Evolutionary conservation across 176 grass and related monocot genomes (phyloP).

Genomic region (Juncus inflexus): DNA sequence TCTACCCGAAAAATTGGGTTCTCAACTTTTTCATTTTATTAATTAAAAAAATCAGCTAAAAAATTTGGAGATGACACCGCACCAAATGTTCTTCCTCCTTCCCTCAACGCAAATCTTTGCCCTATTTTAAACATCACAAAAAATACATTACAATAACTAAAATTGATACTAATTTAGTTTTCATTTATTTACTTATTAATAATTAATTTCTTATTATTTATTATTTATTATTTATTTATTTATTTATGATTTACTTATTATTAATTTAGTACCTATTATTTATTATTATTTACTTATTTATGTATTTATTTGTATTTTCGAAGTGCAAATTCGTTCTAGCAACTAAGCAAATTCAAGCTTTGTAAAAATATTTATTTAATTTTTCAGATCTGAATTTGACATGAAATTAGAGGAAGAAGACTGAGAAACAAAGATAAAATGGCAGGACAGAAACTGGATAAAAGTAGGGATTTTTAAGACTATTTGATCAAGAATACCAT

Average conservation of each 20-base stretch:
- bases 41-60: no score
- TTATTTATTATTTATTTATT: no score
- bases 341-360: no score
- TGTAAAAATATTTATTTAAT: no score
- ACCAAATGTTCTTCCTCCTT: constrained; percentile 90
- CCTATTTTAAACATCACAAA: constrained; percentile 36
- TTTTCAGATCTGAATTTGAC: no score
- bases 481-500: no score
- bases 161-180: not conserved
- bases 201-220: not conserved
- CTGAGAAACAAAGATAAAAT: no score
- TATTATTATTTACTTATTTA: not conserved
- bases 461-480: no score
- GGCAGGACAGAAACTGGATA: no score
- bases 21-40: no score
- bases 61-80: constrained; percentile 76
- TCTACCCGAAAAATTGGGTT: no score
- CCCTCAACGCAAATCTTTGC: constrained; percentile 91
- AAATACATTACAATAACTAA: not conserved
- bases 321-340: not conserved
- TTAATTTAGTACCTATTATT: not conserved
- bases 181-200: not conserved
- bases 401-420: no score
- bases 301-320: not conserved
- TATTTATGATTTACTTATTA: not conserved